Percentiles rank a stretch among this genome's conserved stretches.
Conservation (phyloP, 1,284 basidiomycete species). For the Pseudozyma tsukubaensis region DNA sequence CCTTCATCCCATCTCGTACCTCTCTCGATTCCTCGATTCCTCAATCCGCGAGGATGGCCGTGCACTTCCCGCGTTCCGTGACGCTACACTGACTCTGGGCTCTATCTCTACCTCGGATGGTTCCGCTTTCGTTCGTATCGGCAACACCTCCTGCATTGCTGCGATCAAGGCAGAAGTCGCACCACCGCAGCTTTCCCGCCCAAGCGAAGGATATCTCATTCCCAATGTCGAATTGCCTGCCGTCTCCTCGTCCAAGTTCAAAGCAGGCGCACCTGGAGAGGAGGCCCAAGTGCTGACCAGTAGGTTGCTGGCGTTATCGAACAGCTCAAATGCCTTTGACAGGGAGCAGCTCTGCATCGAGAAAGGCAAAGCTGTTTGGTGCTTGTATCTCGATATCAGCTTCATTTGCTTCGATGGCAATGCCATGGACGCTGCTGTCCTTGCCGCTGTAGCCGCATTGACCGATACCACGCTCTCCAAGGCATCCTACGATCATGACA, state of each 20-base stretch:
- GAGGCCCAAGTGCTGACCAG: slow-evolving; percentile 57
- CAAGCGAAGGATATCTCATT: slow-evolving; percentile 48
- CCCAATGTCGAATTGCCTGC: slow-evolving; percentile 91
- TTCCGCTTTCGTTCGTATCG: slow-evolving; percentile 45
- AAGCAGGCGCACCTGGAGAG: slow-evolving; percentile 83
- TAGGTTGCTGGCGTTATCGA: slow-evolving; percentile 74
- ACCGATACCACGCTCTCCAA: slow-evolving; percentile 78
- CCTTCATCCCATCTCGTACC: slow-evolving; percentile 52
- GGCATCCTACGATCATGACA: slow-evolving; percentile 79
- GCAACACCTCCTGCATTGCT: slow-evolving; percentile 51
- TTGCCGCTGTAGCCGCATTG: slow-evolving; percentile 88
- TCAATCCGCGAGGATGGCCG: slow-evolving; percentile 53
- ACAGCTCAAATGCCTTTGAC: slow-evolving; percentile 71
- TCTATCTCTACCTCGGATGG: slow-evolving; percentile 54
- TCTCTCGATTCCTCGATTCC: slow-evolving; percentile 51
- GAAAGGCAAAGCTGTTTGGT: slow-evolving; percentile 84
- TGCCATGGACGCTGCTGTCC: slow-evolving; percentile 86
- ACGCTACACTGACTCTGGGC: slow-evolving; percentile 36
- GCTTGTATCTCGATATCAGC: slow-evolving; percentile 89
- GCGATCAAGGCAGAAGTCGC: slow-evolving; percentile 57
- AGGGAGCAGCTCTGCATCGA: slow-evolving; percentile 81
- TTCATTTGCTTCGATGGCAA: slow-evolving; percentile 98
- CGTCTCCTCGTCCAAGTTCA: slow-evolving; percentile 90
- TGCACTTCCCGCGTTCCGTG: slow-evolving; percentile 29
- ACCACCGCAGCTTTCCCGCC: slow-evolving; percentile 30